These are phyloP conservation scores for Neurospora africana DNA, from an alignment of 495 filamentous ascomycete species.

Conservation along the genomic window DNA sequence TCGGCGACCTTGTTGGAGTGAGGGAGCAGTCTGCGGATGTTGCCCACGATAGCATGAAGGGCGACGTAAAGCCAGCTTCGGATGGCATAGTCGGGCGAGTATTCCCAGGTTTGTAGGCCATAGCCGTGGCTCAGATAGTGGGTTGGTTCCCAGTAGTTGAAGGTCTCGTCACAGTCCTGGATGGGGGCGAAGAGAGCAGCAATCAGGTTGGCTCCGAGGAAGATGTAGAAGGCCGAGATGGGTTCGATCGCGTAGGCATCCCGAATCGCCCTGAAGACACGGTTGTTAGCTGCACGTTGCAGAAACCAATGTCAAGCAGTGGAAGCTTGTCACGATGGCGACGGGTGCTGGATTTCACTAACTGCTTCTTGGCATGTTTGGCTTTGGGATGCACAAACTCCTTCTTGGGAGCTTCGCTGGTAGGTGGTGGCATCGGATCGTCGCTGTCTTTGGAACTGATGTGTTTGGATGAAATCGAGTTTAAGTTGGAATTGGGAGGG, in stretches of 20 bases:
- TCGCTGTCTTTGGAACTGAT: neutral
- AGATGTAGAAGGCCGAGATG: slow-evolving; percentile 66
- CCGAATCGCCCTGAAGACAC: slow-evolving; percentile 31
- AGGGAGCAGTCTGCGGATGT: slow-evolving; percentile 51
- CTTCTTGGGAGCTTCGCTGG: slow-evolving; percentile 15
- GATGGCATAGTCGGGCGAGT: slow-evolving; percentile 90
- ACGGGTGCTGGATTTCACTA: slow-evolving; percentile 5
- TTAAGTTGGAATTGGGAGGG: neutral
- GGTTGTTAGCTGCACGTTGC: slow-evolving; percentile 9
- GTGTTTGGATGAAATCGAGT: neutral
- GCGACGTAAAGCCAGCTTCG: slow-evolving; percentile 90
- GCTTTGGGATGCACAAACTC: slow-evolving; percentile 34
- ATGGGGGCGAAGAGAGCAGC: slow-evolving; percentile 84
- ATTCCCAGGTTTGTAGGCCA: slow-evolving; percentile 97
- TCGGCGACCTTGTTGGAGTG: slow-evolving; percentile 51
- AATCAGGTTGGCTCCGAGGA: slow-evolving; percentile 58
- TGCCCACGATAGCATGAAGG: slow-evolving; percentile 68
- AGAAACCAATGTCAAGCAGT: neutral
- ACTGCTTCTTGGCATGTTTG: slow-evolving; percentile 38
- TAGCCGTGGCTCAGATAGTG: slow-evolving; percentile 92
- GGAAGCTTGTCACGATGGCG: neutral
- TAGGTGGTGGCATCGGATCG: slow-evolving; percentile 22
- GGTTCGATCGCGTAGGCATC: slow-evolving; percentile 57
- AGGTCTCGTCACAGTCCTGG: slow-evolving; percentile 97
- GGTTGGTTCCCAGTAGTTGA: slow-evolving; percentile 98